phyloP scores from a whole-genome alignment of 148 eudicot genomes.

The Gaultheria prostrata region DNA sequence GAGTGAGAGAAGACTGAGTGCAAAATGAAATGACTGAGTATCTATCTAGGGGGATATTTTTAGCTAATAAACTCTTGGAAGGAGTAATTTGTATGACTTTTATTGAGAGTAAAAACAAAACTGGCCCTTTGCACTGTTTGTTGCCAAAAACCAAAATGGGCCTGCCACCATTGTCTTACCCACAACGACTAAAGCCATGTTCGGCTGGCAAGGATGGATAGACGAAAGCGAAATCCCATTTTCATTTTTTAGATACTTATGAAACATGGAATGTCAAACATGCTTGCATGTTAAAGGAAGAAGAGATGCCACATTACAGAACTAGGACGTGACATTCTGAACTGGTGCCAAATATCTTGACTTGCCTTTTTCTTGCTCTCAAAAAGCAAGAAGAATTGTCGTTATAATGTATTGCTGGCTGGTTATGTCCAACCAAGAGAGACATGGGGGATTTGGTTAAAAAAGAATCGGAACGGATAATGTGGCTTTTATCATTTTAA shows the following conservation, averaged over 20 bases:
- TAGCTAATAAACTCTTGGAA: background rate
- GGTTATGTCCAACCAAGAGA: background rate
- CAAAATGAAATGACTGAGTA: background rate
- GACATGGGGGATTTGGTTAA: background rate
- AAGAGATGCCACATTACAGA: background rate
- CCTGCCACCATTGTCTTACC: background rate
- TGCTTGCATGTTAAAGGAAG: background rate
- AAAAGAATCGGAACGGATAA: background rate
- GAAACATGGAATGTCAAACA: background rate
- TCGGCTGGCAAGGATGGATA: background rate
- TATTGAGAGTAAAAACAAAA: background rate
- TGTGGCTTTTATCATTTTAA: background rate
- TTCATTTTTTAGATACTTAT: background rate
- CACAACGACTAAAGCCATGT: background rate
- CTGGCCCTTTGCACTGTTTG: background rate
- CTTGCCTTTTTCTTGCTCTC: background rate
- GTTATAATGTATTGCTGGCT: background rate
- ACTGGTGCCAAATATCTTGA: background rate
- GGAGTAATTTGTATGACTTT: background rate
- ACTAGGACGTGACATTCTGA: background rate
- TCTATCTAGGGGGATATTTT: background rate
- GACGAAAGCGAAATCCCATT: too few species aligned
- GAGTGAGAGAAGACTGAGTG: too few species aligned
- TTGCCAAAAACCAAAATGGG: background rate
- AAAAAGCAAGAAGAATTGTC: background rate